Conservation (phyloP, 768 basidiomycete genomes). For the Tremella yokohamensis region DNA sequence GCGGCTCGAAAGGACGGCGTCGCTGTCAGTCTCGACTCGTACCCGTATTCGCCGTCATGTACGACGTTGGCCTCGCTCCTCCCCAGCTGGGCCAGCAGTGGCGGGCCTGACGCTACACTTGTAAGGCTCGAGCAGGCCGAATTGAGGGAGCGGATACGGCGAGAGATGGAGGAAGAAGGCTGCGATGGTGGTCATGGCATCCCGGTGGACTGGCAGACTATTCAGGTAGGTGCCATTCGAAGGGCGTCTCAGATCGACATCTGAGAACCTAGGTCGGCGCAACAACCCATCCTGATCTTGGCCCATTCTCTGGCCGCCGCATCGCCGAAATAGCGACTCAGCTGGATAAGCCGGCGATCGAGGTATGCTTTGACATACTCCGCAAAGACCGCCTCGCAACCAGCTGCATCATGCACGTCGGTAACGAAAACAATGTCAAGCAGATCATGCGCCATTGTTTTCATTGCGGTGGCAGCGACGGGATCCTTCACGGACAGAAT, state of each 20-base stretch:
- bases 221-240: conserved; percentile 31
- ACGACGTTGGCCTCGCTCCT: conserved; percentile 45
- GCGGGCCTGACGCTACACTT: conserved; percentile 39
- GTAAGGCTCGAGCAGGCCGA: conserved; percentile 28
- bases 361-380: conserved; percentile 44
- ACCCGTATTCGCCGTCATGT: conserved; percentile 46
- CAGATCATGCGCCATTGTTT: conserved; percentile 39
- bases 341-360: conserved; percentile 14
- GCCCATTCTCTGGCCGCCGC: conserved; percentile 20
- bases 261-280: conserved; percentile 28
- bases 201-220: conserved; percentile 42
- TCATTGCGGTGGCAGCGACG: conserved; percentile 48
- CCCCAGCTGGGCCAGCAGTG: conserved; percentile 44
- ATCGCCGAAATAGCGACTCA: conserved; percentile 25
- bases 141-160: conserved; percentile 36
- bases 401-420: conserved; percentile 45
- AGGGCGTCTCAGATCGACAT: background rate
- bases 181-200: conserved; percentile 49
- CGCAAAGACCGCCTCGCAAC: conserved; percentile 41
- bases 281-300: conserved; percentile 22
- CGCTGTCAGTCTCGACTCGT: conserved; percentile 45
- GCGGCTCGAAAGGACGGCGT: conserved; percentile 25
- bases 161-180: conserved; percentile 39
- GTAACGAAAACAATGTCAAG: conserved; percentile 48
- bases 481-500: conserved; percentile 36